Base-by-base conservation (phyloP, 352 stramenopile genomes). In the Globisporangium radiosum region DNA sequence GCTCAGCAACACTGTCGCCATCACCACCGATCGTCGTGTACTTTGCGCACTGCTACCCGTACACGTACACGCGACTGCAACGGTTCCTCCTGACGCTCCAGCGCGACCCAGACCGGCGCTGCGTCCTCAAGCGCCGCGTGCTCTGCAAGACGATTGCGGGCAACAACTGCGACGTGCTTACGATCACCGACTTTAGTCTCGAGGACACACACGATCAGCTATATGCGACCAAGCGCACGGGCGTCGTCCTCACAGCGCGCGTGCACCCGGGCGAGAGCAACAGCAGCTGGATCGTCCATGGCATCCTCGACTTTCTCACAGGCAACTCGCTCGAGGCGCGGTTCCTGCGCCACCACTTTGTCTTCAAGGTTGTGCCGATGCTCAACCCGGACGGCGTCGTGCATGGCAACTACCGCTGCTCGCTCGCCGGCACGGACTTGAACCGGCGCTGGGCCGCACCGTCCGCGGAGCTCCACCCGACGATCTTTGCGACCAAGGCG, bases 301-400 rank as follows among this genome's bases (percentile, higher is more conserved):
- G 91, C 13, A 75, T 97, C 42, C 64, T 97, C 37, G 72, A 92
- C 14, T 96, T 94, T 54, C 70, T 97, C 52, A 94, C 85, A 0
- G 78, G 83, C 36, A 59, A 65, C 15, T 79, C 85, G 10, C 68
- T 80, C 7, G 86, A 89, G 57, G 88, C 90, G 33, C 72, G 68
- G 33, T 76, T 78, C 48, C 65, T 97, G n/a, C 83, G 88, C 14
- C 72, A 85, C 43, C 69, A 85, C 42, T 96, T 95, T 51, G 73
- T 96, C 15, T 95, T 97, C 63, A 95, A 96, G 56, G 53, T 97
- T 50, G 81, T 97, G 10, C 91, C 91, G 3, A 97, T 97, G 91
- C 72, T 97, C n/a, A 97, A 97, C 60, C 85, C 87, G 0, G 91
- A 97, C 57, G 91, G 91, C 8, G 91, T 97, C n/a, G 75, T 97